phyloP scores from a whole-genome alignment of 345 rosid species.

The Brassica rapa region DNA sequence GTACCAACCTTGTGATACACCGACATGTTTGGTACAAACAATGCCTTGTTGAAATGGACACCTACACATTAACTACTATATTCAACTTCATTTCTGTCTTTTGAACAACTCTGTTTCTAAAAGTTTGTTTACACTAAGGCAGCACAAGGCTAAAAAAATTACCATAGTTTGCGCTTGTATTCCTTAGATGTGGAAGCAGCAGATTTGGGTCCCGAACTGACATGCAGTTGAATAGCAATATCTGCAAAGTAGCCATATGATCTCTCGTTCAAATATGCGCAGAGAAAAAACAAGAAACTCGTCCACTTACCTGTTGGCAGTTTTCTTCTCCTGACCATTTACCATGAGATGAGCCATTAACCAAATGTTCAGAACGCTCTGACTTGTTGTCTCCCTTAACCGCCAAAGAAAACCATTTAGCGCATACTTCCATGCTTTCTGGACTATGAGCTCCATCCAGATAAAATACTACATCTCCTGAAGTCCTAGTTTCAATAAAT shows the following conservation, averaged over 20 bases:
- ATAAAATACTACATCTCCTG: slow-evolving; percentile 74
- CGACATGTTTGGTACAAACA: slow-evolving; percentile 91
- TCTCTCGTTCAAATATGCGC: slow-evolving; percentile 10
- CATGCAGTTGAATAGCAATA: slow-evolving; percentile 69
- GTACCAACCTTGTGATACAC: slow-evolving; percentile 85
- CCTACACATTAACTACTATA: slow-evolving; percentile 48
- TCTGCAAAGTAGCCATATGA: slow-evolving; percentile 50
- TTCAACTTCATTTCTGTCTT: background rate
- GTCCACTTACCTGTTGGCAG: slow-evolving; percentile 58
- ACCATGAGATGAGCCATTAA: slow-evolving; percentile 40
- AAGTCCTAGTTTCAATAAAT: slow-evolving; percentile 43
- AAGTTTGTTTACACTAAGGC: background rate
- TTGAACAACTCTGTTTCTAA: background rate
- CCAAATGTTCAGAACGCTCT: slow-evolving; percentile 39
- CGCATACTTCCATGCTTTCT: slow-evolving; percentile 94
- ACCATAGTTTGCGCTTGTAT: slow-evolving; percentile 61
- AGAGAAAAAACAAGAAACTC: slow-evolving; percentile 4
- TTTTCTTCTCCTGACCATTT: slow-evolving; percentile 43
- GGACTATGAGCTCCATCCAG: slow-evolving; percentile 99
- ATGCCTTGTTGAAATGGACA: slow-evolving; percentile 80
- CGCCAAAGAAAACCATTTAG: slow-evolving; percentile 80
- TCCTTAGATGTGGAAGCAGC: slow-evolving; percentile 62
- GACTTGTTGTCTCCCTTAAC: slow-evolving; percentile 52
- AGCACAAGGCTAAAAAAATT: slow-evolving; percentile 8
- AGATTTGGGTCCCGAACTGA: slow-evolving; percentile 82